These are phyloP conservation scores for Biscutella laevigata DNA, from an alignment of 441 rosid genomes.

Conservation along the genomic window DNA sequence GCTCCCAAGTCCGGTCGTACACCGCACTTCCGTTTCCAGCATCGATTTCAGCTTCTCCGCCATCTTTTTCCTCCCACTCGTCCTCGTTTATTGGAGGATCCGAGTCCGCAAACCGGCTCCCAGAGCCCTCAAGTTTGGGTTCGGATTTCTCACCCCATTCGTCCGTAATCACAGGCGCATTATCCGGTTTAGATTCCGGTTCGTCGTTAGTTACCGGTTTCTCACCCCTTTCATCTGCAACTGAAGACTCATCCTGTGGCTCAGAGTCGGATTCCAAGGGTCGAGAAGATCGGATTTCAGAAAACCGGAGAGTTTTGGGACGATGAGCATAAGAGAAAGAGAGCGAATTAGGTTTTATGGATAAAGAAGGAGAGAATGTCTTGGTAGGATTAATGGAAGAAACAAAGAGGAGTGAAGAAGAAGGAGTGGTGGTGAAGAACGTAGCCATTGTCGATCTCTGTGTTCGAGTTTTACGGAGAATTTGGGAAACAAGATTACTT, in stretches of 20 bases:
- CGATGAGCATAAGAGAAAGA: slow-evolving; percentile 24
- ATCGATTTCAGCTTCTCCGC: slow-evolving; percentile 1
- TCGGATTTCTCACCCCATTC: slow-evolving; percentile 81
- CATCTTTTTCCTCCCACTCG: slow-evolving; percentile 61
- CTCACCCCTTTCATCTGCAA: slow-evolving; percentile 70
- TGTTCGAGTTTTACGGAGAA: neutral
- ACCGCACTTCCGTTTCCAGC: slow-evolving; percentile 25
- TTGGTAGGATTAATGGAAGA: slow-evolving; percentile 10
- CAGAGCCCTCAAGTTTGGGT: slow-evolving; percentile 23
- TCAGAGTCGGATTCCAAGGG: slow-evolving; percentile 24
- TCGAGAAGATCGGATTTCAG: slow-evolving; percentile 24
- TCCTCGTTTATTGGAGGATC: slow-evolving; percentile 79
- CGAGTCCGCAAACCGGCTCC: slow-evolving; percentile 37
- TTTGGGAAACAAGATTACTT: neutral
- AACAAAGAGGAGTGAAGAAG: slow-evolving; percentile 27
- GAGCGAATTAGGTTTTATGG: slow-evolving; percentile 7
- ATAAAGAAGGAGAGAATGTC: neutral
- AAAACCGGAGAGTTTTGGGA: slow-evolving; percentile 16
- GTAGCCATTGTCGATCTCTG: slow-evolving; percentile 39
- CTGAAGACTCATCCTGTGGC: neutral
- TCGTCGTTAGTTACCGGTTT: slow-evolving; percentile 17
- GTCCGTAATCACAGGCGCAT: slow-evolving; percentile 35
- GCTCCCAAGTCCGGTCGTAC: slow-evolving; percentile 33
- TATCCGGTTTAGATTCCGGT: slow-evolving; percentile 5
- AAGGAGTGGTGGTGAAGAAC: slow-evolving; percentile 26